Evolutionary conservation across 495 filamentous ascomycete species (phyloP), one percentile per base, ranked within the genome.

Genomic region (Daldinia vernicosa): DNA sequence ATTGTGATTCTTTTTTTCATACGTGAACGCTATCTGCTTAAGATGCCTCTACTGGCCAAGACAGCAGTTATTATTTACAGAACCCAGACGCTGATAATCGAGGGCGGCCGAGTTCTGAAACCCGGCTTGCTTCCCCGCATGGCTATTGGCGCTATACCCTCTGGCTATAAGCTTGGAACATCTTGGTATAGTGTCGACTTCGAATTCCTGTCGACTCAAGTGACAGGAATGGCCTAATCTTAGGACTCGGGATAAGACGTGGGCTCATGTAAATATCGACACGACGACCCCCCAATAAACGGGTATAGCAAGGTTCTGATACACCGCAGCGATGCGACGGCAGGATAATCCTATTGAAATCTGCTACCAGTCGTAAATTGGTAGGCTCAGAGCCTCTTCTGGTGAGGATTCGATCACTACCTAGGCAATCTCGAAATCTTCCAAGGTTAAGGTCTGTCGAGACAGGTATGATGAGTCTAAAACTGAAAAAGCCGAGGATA

Each of bases 1-100:
- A 60, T 43, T 37, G 27, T 15, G 1, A 50, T 39, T 47, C 40
- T 61, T 69, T 28, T 52, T 58, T 63, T 69, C 66, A 53, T 59
- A 32, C 51, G 66, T 51, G 32, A 69, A 58, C 24, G 52, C 45
- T 43, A 19, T 62, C 37, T 51, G 58, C 45, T 15, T 39, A 62
- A 26, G 15, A 51, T 32, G 37, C 2, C 15, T 35, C 47, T 61
- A 60, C 37, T 14, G 19, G 33, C 50, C 43, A 22, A 52, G 24
- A 54, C 22, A 55, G 60, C 60, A 32, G 17, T 15, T 54, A 45
- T 63, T 56, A 45, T 63, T 56, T 50, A 57, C 53, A 51, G 28
- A n/a, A 28, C 12, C 19, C 17, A 24, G 28, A 8, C 12, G 22
- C 32, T 26, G 40, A 33, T 15, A 37, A 24, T 57, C 14, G 32